Conservation (phyloP, 164 flowering plant genomes). For the Annona squamosa region DNA sequence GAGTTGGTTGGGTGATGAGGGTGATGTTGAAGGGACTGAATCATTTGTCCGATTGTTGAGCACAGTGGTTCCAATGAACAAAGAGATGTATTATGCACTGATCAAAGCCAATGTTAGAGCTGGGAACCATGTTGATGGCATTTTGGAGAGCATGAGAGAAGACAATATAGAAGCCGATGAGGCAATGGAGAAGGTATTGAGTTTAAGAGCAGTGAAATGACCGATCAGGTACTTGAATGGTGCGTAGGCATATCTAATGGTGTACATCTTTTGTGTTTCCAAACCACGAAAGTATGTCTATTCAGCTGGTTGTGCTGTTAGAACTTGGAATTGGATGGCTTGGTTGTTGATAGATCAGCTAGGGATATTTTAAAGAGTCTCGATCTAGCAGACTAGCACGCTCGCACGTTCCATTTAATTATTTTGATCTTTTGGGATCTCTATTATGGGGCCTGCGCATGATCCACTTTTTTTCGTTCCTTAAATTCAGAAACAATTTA, state of each 20-base stretch:
- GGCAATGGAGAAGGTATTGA: conserved; percentile 11
- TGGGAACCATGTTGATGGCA: conserved; percentile 5
- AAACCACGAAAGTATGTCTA: neutral
- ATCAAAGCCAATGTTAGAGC: conserved; percentile 11
- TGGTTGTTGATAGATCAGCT: too few relatives aligned
- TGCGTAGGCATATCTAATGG: neutral
- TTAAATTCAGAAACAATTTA: too few relatives aligned
- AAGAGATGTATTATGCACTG: conserved; percentile 15
- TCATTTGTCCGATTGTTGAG: conserved; percentile 19
- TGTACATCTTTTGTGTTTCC: neutral
- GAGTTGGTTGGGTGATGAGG: conserved; percentile 25
- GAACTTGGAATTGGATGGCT: neutral
- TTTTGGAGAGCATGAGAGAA: conserved; percentile 12
- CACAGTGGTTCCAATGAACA: conserved; percentile 12
- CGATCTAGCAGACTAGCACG: too few relatives aligned
- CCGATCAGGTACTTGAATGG: neutral
- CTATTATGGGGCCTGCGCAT: too few relatives aligned
- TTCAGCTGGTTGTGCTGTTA: neutral
- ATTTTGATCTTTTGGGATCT: too few relatives aligned
- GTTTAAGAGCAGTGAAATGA: neutral
- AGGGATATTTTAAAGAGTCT: too few relatives aligned
- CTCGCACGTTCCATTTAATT: too few relatives aligned
- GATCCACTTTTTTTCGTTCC: too few relatives aligned
- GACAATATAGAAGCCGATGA: conserved; percentile 9
- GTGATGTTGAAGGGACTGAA: conserved; percentile 21